phyloP scores from a whole-genome alignment of 441 rosid genomes.

The Pelargonium cotyledonis region DNA sequence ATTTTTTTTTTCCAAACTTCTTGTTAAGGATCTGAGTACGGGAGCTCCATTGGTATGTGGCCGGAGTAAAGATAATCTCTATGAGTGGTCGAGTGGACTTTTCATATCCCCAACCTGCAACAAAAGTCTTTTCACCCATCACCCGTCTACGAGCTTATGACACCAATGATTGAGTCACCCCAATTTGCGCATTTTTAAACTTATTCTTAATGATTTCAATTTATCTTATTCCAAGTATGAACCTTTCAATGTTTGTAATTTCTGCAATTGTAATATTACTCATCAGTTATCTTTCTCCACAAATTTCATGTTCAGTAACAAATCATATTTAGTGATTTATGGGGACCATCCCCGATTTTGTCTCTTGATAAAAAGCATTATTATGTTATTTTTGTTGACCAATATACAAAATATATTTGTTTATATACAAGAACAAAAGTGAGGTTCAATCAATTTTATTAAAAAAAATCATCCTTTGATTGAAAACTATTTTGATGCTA shows the following conservation, averaged over 20 bases:
- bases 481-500: no score
- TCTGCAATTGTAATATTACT: not conserved
- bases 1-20: not conserved
- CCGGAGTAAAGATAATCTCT: not conserved
- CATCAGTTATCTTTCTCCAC: not conserved
- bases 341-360: no score
- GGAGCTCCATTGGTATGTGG: not conserved
- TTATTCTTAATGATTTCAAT: not conserved
- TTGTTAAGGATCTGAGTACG: not conserved
- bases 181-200: not conserved
- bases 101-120: not conserved
- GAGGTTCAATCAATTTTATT: no score
- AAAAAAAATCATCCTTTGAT: no score
- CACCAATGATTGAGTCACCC: not conserved
- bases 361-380: no score
- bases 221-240: not conserved
- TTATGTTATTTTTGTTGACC: no score
- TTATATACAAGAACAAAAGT: no score
- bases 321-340: no score
- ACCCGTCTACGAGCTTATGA: not conserved
- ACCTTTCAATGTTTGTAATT: not conserved
- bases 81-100: not conserved
- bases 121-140: not conserved
- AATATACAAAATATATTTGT: no score
- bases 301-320: no score